Evolutionary conservation across 805 yeast genomes (phyloP).

Genomic region (Candida sithepensis): DNA sequence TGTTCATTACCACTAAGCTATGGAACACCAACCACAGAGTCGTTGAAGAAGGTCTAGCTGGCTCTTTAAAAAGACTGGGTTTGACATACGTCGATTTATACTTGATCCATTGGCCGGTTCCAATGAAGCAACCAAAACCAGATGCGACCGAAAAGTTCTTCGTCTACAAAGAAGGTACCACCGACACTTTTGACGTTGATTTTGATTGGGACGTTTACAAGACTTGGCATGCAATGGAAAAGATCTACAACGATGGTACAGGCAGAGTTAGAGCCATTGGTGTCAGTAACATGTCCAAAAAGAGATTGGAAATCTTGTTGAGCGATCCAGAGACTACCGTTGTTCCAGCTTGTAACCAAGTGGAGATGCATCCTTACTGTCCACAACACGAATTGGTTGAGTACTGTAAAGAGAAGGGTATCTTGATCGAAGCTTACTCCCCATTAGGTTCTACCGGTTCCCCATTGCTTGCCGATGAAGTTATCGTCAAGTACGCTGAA

Average conservation of each 20-base stretch:
- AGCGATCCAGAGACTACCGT: constrained; percentile 42
- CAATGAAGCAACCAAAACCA: constrained; percentile 39
- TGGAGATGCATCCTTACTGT: constrained; percentile 69
- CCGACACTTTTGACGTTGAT: constrained; percentile 28
- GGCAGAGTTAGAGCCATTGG: constrained; percentile 62
- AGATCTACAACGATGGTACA: constrained; percentile 27
- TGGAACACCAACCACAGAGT: constrained; percentile 41
- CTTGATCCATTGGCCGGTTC: constrained; percentile 81
- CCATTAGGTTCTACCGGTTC: constrained; percentile 66
- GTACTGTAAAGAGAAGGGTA: constrained; percentile 49
- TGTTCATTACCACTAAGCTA: constrained; percentile 63
- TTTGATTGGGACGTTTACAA: constrained; percentile 40
- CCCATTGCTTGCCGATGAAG: constrained; percentile 45
- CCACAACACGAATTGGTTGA: constrained; percentile 59
- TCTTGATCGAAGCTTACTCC: constrained; percentile 68
- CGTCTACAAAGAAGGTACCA: constrained; percentile 8
- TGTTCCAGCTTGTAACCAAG: constrained; percentile 69
- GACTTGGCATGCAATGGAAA: constrained; percentile 63
- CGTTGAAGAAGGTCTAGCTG: constrained; percentile 45
- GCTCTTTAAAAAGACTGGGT: constrained; percentile 47
- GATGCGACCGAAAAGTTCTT: constrained; percentile 27
- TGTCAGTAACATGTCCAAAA: constrained; percentile 66
- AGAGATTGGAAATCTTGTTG: constrained; percentile 48
- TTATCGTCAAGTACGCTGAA: constrained; percentile 41
- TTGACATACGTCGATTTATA: constrained; percentile 69